Evolutionary conservation across 2,329 filamentous ascomycete species (phyloP), one percentile per base, ranked within the genome.

Genomic region (Monosporascus sp.): DNA sequence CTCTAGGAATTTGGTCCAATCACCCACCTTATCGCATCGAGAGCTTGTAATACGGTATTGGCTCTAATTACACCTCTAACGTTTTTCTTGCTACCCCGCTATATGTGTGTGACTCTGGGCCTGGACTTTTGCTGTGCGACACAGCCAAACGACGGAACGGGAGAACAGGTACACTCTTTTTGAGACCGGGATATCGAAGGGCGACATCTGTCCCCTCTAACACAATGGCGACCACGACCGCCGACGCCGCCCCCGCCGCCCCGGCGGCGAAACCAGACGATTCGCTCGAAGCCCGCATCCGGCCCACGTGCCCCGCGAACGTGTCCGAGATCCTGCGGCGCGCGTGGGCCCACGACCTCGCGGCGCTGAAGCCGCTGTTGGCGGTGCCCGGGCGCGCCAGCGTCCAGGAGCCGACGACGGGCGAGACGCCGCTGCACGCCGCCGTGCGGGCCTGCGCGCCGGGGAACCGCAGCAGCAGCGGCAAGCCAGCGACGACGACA

Each of bases 381-480:
- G 78, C 81, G 63, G 79, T 73, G 3, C 83, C 80, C 48, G 86
- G 76, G 52, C 75, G 74, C 74, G 74, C 90, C 76, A 91, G 88
- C 68, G 84, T 87, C 5, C 91, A 93, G 70, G 93, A 97, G 66
- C 82, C 88, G 6, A 84, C 87, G 56, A 96, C 92, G 1, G 90
- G 90, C 56, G 91, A 87, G 70, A 91, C 91, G 8, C 91, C 93
- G 9, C 80, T 97, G 16, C 94, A 97, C 72, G 89, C 92, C 22
- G 91, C 91, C 40, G 90, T 97, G 67, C 87, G 90, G n/a, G 81
- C 86, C 3, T 90, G 86, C 64, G 84, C 80, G 1, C 78, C 71
- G 2, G 68, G 70, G 1, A 57, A 54, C 3, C 63, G 40, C 17
- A 14, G 40, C 22, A 20, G 3, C 17, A 43, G 8, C 7, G 11